Evolutionary conservation across 1,284 basidiomycete species (phyloP), one percentile per base, ranked within the genome.

Genomic region (Naganishia sp.): DNA sequence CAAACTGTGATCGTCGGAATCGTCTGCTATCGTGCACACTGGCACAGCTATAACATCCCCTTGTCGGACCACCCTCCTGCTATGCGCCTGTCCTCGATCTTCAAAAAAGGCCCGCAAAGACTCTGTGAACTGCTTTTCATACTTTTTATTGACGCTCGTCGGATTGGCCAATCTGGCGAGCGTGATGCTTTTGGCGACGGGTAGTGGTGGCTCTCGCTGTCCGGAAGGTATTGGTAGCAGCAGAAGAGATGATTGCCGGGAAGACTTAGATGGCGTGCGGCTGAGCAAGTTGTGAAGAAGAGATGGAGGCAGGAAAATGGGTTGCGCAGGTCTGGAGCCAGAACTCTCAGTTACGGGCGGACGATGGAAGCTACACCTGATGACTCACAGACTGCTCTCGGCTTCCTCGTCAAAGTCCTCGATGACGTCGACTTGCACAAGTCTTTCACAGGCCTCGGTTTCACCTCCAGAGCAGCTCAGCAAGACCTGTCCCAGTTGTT

Each of bases 111-210:
- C 68, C 65, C 87, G 88, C 68, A 98, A 79, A 4, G 87, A 86
- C 15, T 82, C 81, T 15, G 94, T 77, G 75, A 90, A 90, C 7
- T 87, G 76, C 0, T 83, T 75, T 73, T 96, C 90, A 73, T 90
- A 90, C 41, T 82, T 79, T 65, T 88, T 88, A 75, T 89, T 87
- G 6, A 86, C 86, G 0, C 90, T 87, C 68, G 89, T 79, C 0
- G 92, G 87, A 0, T 92, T 92, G 0, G 92, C 88, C 4, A 99
- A 83, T 21, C 93, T 85, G 2, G 93, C 88, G 43, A 99, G 82
- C 0, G 89, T 90, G 39, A 97, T 82, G 6, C 85, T 82, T 63
- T 81, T 82, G 1, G 93, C 93, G 10, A 80, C 84, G 0, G 93
- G 92, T 31, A 94, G 80, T 3, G 84, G 79, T 10, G 88, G 88